Conservation (phyloP, 306 rosid species). For the Dryas alaskensis region DNA sequence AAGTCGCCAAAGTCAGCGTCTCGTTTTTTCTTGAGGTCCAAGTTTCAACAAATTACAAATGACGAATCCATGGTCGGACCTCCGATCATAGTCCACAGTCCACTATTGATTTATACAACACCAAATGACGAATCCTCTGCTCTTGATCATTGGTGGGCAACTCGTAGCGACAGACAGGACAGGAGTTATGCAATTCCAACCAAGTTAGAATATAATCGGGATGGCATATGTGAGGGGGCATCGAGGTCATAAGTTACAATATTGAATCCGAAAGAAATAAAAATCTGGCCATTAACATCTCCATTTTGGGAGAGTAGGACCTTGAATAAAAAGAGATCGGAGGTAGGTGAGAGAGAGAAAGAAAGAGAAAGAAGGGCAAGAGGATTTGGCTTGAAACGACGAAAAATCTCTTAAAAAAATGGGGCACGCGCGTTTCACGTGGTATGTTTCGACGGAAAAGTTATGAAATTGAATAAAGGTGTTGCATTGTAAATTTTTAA, state of each 20-base stretch:
- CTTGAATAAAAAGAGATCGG: no score
- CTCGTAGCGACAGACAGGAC: conserved; percentile 93
- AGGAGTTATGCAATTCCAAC: conserved; percentile 85
- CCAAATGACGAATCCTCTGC: conserved; percentile 37
- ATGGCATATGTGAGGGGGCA: conserved; percentile 57
- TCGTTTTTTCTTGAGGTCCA: not conserved
- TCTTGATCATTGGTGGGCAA: conserved; percentile 84
- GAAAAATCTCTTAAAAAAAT: no score
- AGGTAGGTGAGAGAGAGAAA: no score
- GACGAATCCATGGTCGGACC: no score
- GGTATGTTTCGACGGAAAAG: no score
- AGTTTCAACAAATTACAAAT: not conserved
- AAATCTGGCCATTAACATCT: conserved; percentile 57
- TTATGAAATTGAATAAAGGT: no score
- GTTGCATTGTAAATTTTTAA: no score
- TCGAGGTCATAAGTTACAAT: conserved; percentile 23
- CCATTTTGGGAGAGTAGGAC: conserved; percentile 18
- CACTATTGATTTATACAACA: no score
- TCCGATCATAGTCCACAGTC: no score
- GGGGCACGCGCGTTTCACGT: no score
- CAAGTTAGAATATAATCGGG: conserved; percentile 76
- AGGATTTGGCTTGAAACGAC: no score
- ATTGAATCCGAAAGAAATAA: conserved; percentile 44
- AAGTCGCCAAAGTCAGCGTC: not conserved
- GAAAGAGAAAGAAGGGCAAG: no score